Evolutionary conservation across 768 basidiomycete genomes (phyloP).

Genomic region (Leccinum longicurvipes): DNA sequence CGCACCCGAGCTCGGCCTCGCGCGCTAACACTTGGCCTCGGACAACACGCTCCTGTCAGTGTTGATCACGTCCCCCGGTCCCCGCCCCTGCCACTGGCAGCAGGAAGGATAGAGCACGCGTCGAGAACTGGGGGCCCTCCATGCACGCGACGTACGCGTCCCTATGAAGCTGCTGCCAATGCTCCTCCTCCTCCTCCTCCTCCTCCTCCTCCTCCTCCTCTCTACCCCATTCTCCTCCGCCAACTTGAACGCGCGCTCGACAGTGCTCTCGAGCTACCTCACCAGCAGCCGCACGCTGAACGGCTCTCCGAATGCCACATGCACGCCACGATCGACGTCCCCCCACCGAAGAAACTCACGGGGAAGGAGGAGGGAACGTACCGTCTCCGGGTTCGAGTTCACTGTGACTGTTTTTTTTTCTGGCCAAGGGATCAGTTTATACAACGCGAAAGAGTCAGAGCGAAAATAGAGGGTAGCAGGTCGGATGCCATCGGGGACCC

Average conservation of each 20-base stretch:
- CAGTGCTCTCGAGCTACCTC: conserved; percentile 60
- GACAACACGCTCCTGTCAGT: conserved; percentile 98
- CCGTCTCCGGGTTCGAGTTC: too few relatives aligned
- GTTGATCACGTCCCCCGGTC: conserved; percentile 91
- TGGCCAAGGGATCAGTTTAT: too few relatives aligned
- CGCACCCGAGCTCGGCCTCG: conserved; percentile 88
- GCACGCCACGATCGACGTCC: conserved; percentile 77
- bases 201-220: too few relatives aligned
- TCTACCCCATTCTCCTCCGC: conserved; percentile 15
- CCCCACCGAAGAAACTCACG: conserved; percentile 85
- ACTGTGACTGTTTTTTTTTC: too few relatives aligned
- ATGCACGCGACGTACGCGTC: conserved; percentile 92
- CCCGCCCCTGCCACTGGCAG: too few relatives aligned
- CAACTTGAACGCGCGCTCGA: conserved; percentile 64
- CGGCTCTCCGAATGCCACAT: conserved; percentile 92
- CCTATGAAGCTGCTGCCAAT: conserved; percentile 66
- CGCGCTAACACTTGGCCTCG: conserved; percentile 93
- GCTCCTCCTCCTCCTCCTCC: too few relatives aligned
- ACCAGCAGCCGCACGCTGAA: conserved; percentile 68
- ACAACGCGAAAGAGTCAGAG: not conserved
- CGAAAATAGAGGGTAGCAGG: not conserved
- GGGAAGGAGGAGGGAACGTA: too few relatives aligned
- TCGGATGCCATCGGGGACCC: not conserved
- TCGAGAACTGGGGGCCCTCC: conserved; percentile 98
- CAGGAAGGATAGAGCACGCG: conserved; percentile 92